Evolutionary conservation across 257 asterid species (phyloP), one percentile per base, ranked within the genome.

Genomic region (Petunia axillaris): DNA sequence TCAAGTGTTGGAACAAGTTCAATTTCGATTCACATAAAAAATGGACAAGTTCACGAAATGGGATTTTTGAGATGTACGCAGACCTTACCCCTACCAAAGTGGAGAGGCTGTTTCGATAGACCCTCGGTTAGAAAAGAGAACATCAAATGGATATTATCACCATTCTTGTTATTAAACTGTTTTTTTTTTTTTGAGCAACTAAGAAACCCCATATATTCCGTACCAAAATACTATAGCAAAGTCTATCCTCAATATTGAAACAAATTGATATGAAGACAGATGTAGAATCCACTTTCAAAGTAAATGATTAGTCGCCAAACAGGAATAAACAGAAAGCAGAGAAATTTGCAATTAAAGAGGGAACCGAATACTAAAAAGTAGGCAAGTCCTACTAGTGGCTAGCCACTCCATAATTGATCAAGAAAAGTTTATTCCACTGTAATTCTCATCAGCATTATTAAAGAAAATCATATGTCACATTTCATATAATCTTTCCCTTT

Each of bases 311-410:
- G 78, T 79, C 58, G 76, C 71, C 79, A 75, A 81, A 64, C 62
- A 82, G 80, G 83, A 83, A 85, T 81, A 78, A 81, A 82, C 60
- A 80, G 62, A 75, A 82, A 59, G 78, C 62, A 68, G 46, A 38
- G 67, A 73, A 64, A 77, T 78, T 64, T 76, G 81, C 85, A 80
- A 35, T 35, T 68, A 15, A 44, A 57, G 75, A 25, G 40, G 43
- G 40, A 55, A 55, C 62, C 35, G 62, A 55, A 15, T 55, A 55
- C 36, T 15, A 55, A 5, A 57, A 57, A 57, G 63, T 57, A 57
- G 63, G 63, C 63, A 15, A 57, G 8, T 15, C 35, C 63, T 52
- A 52, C 57, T 0, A 52, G 5, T 52, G 15, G 57, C 57, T 52
- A 52, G 57, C 57, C 14, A 52, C 57, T 57, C 8, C 2, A 57